A percentile compares a stretch with the other conserved stretches of the same genome.
Evolutionary conservation across 257 asterid species (phyloP).

Genomic region (Galeopsis tetrahit): DNA sequence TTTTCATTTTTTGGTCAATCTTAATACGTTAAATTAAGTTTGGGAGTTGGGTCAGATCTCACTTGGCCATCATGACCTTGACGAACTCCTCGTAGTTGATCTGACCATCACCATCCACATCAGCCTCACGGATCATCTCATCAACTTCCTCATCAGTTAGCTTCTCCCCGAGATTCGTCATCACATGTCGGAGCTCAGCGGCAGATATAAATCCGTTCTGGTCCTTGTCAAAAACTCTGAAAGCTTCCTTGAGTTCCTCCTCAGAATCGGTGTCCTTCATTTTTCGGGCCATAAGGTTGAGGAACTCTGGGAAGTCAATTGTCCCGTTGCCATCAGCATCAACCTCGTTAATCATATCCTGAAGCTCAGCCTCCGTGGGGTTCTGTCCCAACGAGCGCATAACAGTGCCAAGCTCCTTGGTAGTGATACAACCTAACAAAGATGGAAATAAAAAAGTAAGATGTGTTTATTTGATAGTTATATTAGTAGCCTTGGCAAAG

Average conservation of each 20-base stretch:
- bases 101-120: constrained; percentile 72
- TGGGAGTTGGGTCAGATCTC: constrained; percentile 48
- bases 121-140: constrained; percentile 73
- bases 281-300: constrained; percentile 65
- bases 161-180: constrained; percentile 74
- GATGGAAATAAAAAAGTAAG: neutral
- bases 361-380: constrained; percentile 64
- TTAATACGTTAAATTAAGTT: constrained; percentile 39
- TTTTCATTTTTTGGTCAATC: constrained; percentile 43
- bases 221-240: constrained; percentile 65
- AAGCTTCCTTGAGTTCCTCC: constrained; percentile 70
- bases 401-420: constrained; percentile 62
- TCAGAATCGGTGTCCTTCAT: constrained; percentile 63
- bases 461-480: neutral
- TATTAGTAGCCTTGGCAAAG: neutral
- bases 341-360: constrained; percentile 68
- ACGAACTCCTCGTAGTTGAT: constrained; percentile 78
- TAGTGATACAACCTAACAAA: constrained; percentile 58
- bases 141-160: constrained; percentile 60
- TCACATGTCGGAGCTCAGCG: constrained; percentile 65
- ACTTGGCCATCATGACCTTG: constrained; percentile 80
- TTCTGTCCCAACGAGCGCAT: constrained; percentile 70
- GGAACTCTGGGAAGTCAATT: constrained; percentile 65
- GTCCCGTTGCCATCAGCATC: constrained; percentile 69
- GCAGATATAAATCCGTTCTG: constrained; percentile 62